Evolutionary conservation across 1,284 basidiomycete species (phyloP).

Genomic region (Tylopilus orsonianus): DNA sequence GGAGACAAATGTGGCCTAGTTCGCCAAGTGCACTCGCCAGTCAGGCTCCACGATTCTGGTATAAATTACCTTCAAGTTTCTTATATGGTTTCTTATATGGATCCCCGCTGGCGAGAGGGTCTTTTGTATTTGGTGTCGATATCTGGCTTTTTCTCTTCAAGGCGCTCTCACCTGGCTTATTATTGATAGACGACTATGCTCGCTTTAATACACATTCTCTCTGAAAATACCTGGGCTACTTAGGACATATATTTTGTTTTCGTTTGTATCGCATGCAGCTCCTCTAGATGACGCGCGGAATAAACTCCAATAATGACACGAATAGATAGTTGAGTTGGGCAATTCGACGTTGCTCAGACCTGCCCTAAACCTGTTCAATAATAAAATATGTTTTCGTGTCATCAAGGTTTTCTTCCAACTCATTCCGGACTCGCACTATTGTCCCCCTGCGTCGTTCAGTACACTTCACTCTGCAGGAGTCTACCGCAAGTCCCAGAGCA

Average conservation of each 20-base stretch:
- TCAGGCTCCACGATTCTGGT: neutral
- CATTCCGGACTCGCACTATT: slow-evolving; percentile 52
- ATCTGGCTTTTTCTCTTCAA: neutral
- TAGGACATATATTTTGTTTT: slow-evolving; percentile 5
- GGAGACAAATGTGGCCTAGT: neutral
- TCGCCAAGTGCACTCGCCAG: neutral
- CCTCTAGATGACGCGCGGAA: too few relatives aligned
- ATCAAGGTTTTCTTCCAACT: slow-evolving; percentile 34
- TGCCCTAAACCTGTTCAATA: slow-evolving; percentile 26
- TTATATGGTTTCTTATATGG: too few relatives aligned
- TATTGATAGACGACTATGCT: slow-evolving; percentile 14
- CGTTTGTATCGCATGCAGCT: slow-evolving; percentile 1
- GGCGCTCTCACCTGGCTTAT: too few relatives aligned
- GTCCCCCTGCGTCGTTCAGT: slow-evolving; percentile 43
- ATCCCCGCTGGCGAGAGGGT: slow-evolving; percentile 10
- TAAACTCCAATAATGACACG: too few relatives aligned
- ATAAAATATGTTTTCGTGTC: too few relatives aligned
- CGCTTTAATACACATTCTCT: slow-evolving; percentile 29
- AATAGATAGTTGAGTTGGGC: too few relatives aligned
- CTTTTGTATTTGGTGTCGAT: neutral
- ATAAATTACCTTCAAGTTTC: slow-evolving; percentile 8
- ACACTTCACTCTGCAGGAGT: slow-evolving; percentile 41
- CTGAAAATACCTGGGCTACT: slow-evolving; percentile 14
- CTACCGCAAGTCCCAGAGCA: slow-evolving; percentile 50
- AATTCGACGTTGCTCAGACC: too few relatives aligned